Evolutionary conservation across 345 rosid species (phyloP).

Genomic region (Erodium maritimum): DNA sequence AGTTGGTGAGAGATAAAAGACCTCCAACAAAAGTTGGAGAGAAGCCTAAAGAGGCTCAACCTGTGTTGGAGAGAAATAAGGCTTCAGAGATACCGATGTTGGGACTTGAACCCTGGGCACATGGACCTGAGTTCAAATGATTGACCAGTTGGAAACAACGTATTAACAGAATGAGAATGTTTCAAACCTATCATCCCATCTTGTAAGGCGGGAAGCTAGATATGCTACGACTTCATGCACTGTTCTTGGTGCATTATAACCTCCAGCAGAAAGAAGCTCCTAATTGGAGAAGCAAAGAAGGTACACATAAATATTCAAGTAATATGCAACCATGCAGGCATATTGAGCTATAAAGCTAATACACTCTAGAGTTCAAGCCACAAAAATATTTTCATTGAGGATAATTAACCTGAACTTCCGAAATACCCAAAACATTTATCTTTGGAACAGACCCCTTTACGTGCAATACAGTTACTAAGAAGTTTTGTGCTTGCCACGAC

Average conservation of each 20-base stretch:
- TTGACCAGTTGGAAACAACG: too few relatives aligned
- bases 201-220: conserved; percentile 62
- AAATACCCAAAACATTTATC: conserved; percentile 59
- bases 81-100: too few relatives aligned
- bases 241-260: conserved; percentile 69
- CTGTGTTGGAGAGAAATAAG: too few relatives aligned
- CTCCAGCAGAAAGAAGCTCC: conserved; percentile 86
- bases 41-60: too few relatives aligned
- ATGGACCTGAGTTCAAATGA: too few relatives aligned
- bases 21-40: too few relatives aligned
- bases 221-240: conserved; percentile 83
- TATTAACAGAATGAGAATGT: background rate
- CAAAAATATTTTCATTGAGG: conserved; percentile 6
- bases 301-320: conserved; percentile 4
- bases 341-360: background rate
- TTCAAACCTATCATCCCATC: conserved; percentile 96
- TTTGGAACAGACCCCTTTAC: conserved; percentile 50
- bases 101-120: too few relatives aligned
- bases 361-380: background rate
- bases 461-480: conserved; percentile 71
- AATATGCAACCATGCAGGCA: background rate
- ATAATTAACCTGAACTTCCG: conserved; percentile 82
- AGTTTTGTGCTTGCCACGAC: conserved; percentile 96
- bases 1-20: too few relatives aligned
- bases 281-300: conserved; percentile 12